A percentile compares a stretch with the other conserved stretches of the same genome.
phyloP scores from a whole-genome alignment of 2,329 filamentous ascomycete genomes.

The Bipolaris cookei region DNA sequence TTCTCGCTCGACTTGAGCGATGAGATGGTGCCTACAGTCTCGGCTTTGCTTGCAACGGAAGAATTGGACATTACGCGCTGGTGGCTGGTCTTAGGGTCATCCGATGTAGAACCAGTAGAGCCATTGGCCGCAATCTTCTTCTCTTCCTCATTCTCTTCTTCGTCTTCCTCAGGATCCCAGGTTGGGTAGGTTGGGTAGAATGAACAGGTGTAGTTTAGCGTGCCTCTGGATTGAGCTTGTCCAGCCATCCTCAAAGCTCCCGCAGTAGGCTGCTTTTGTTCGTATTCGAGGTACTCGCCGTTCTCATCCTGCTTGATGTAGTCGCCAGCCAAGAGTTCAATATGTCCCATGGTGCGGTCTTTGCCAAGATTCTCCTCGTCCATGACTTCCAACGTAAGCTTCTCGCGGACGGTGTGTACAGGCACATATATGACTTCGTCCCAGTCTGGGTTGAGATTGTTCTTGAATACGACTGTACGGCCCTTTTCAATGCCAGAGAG shows the following conservation, averaged over 20 bases:
- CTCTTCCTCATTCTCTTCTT: slow-evolving; percentile 53
- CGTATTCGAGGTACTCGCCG: slow-evolving; percentile 81
- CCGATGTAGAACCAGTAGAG: slow-evolving; percentile 31
- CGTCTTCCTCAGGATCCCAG: slow-evolving; percentile 86
- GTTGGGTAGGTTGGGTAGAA: slow-evolving; percentile 92
- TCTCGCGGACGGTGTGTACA: slow-evolving; percentile 82
- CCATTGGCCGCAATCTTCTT: slow-evolving; percentile 27
- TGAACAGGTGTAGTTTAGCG: slow-evolving; percentile 78
- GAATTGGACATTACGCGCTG: slow-evolving; percentile 29
- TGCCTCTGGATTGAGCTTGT: slow-evolving; percentile 77
- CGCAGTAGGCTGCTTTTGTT: slow-evolving; percentile 71
- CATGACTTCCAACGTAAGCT: slow-evolving; percentile 91
- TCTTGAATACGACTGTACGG: slow-evolving; percentile 92
- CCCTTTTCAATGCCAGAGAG: slow-evolving; percentile 90
- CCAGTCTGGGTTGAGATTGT: slow-evolving; percentile 93
- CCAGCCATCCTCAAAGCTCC: slow-evolving; percentile 76
- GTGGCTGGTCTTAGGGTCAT: slow-evolving; percentile 29
- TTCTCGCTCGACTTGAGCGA: slow-evolving; percentile 50
- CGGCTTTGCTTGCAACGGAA: slow-evolving; percentile 32
- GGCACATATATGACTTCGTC: slow-evolving; percentile 96
- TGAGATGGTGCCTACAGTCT: slow-evolving; percentile 52
- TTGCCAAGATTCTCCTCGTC: slow-evolving; percentile 91
- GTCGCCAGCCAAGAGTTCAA: slow-evolving; percentile 78
- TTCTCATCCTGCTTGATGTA: slow-evolving; percentile 78
- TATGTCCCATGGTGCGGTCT: slow-evolving; percentile 82